Evolutionary conservation across 331 rosid genomes (phyloP).

Genomic region (Quercus phellos): DNA sequence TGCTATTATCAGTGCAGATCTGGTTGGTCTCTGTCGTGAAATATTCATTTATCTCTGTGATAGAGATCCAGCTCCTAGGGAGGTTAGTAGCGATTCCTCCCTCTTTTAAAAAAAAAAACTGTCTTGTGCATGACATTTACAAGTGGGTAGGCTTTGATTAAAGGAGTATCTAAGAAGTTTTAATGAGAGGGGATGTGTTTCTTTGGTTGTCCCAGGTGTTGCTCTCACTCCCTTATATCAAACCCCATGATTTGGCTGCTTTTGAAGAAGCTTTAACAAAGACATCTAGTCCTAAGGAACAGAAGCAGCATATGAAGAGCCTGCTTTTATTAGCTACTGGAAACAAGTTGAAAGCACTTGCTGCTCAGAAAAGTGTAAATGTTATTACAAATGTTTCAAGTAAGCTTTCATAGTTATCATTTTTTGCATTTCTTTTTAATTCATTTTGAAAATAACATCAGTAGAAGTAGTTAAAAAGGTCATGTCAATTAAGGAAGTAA

Average conservation of each 20-base stretch:
- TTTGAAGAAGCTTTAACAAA: slow-evolving; percentile 86
- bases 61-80: slow-evolving; percentile 85
- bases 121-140: slow-evolving; percentile 1
- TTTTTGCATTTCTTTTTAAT: background rate
- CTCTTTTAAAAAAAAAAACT: background rate
- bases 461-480: too few relatives aligned
- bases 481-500: too few relatives aligned
- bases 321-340: slow-evolving; percentile 78
- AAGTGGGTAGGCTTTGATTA: background rate
- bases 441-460: too few relatives aligned
- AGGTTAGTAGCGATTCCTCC: slow-evolving; percentile 49
- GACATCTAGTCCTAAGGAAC: slow-evolving; percentile 91
- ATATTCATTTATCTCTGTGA: slow-evolving; percentile 74
- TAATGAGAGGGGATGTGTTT: slow-evolving; percentile 10
- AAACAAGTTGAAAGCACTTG: slow-evolving; percentile 86
- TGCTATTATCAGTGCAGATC: slow-evolving; percentile 83
- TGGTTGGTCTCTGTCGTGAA: slow-evolving; percentile 84
- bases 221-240: slow-evolving; percentile 75
- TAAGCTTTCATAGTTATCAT: slow-evolving; percentile 33
- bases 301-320: slow-evolving; percentile 84
- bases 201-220: slow-evolving; percentile 42
- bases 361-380: slow-evolving; percentile 79
- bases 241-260: slow-evolving; percentile 66
- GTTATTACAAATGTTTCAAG: slow-evolving; percentile 87
- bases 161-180: background rate